Conservation (phyloP, 108 stramenopile genomes). For the Skeletonema menzelii region DNA sequence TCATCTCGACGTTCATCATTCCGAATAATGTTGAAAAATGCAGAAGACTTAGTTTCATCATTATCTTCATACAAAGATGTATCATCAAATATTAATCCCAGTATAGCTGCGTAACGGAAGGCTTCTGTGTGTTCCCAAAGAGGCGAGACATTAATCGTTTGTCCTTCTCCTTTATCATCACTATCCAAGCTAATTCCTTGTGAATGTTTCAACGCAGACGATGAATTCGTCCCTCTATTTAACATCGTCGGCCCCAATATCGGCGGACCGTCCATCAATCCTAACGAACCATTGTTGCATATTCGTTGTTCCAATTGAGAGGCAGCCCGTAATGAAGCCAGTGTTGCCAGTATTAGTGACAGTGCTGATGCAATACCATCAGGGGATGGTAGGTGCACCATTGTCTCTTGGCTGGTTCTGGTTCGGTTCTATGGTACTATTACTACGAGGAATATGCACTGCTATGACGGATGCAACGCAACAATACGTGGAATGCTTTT, state of each 20-base stretch:
- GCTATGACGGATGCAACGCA: too few relatives aligned
- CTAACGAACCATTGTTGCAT: constrained; percentile 53
- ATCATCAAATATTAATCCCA: constrained; percentile 43
- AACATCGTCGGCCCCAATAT: constrained; percentile 42
- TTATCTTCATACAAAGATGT: background rate
- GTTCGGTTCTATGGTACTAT: background rate
- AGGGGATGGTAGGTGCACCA: constrained; percentile 2
- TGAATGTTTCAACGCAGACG: background rate
- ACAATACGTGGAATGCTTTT: background rate
- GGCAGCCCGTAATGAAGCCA: constrained; percentile 74
- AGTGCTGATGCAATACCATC: constrained; percentile 23
- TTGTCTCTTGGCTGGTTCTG: background rate
- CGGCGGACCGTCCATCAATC: constrained; percentile 74
- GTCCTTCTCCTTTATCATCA: constrained; percentile 5
- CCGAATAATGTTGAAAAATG: constrained; percentile 18
- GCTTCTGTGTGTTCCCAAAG: constrained; percentile 67
- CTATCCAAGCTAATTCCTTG: background rate
- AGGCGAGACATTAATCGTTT: constrained; percentile 35
- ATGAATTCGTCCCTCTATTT: background rate
- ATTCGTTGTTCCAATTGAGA: constrained; percentile 56
- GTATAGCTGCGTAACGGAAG: constrained; percentile 62
- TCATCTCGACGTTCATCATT: background rate
- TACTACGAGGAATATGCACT: background rate
- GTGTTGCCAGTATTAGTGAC: constrained; percentile 35
- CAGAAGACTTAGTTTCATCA: constrained; percentile 9